A percentile compares a stretch with the other conserved stretches of the same genome.
These are phyloP conservation scores for Leishmania tarentolae DNA, from an alignment of 208 protist species.

Conservation along the genomic window DNA sequence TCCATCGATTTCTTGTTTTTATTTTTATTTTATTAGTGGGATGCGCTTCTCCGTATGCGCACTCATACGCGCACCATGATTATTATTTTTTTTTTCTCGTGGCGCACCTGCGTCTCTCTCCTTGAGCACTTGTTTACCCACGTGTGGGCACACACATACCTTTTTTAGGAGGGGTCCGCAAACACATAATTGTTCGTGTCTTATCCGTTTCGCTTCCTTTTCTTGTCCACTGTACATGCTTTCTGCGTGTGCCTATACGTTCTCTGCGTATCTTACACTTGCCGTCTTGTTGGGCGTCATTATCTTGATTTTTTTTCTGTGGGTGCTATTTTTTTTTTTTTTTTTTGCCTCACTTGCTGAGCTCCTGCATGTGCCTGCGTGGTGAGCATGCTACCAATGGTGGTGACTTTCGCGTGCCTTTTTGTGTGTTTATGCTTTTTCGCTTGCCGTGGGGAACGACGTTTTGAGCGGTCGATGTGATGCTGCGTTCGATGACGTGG, in stretches of 20 bases:
- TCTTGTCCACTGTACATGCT: neutral
- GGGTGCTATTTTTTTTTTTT: neutral
- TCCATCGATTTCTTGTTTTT: neutral
- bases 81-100: neutral
- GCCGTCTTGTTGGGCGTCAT: neutral
- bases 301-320: conserved; percentile 7
- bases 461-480: neutral
- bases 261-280: neutral
- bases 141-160: neutral
- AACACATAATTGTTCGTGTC: too few species aligned
- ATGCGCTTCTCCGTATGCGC: neutral
- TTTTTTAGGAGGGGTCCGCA: too few species aligned
- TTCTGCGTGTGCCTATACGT: neutral
- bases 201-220: neutral
- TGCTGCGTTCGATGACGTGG: neutral
- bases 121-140: neutral
- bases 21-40: neutral
- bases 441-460: neutral
- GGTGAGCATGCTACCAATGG: neutral
- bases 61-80: neutral
- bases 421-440: neutral
- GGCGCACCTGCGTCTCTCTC: too few species aligned
- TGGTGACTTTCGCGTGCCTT: neutral
- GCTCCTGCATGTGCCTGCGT: neutral
- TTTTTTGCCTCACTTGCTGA: neutral